Base-by-base conservation (phyloP, 768 basidiomycete genomes). In the Daedaleopsis sinensis region DNA sequence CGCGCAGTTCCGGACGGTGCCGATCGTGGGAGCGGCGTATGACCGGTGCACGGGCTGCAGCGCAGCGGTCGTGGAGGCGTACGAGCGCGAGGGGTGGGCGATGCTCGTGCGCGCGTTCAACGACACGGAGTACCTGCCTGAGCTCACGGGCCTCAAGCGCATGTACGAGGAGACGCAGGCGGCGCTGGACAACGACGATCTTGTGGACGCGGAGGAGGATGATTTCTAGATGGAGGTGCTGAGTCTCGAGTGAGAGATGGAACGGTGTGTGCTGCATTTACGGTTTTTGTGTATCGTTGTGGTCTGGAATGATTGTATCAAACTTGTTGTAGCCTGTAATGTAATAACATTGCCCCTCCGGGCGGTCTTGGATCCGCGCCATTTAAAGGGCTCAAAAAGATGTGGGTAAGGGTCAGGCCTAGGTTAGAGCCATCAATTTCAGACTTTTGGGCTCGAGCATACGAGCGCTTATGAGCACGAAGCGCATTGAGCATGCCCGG, bases 31-130 rank as follows among this genome's bases (percentile, higher is more conserved):
- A 0, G 86, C 90, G 2, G 93, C 94, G 1, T 99, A 91, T 71
- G 84, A 88, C 56, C 78, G 81, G 57, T 99, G 96, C 72, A 96
- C 95, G 1, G 97, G 93, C 0, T 99, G 97, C 70, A 91, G 90
- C 56, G 86, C 91, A 65, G 80, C 80, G 21, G 93, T 94, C 18
- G 62, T 98, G 36, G 75, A 83, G n/a, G 90, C 88, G 12, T 99
- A 98, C 72, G 86, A 90, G 65, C 76, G 75, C n/a, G 78, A 87
- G 32, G 94, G 95, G 0, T 94, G 94, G 15, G n/a, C 6, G 46
- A 23, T 47, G 87, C 73, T 98, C 16, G 71, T 90, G 19, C 77
- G 83, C 61, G 95, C 90, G 5, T 96, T 94, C 73, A 93, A 94
- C 65, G 93, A 97, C 54, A 53, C 61, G 91, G 96, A 95, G 21